Conservation (phyloP, 116 monocot species). For the Trichopus zeylanicus region DNA sequence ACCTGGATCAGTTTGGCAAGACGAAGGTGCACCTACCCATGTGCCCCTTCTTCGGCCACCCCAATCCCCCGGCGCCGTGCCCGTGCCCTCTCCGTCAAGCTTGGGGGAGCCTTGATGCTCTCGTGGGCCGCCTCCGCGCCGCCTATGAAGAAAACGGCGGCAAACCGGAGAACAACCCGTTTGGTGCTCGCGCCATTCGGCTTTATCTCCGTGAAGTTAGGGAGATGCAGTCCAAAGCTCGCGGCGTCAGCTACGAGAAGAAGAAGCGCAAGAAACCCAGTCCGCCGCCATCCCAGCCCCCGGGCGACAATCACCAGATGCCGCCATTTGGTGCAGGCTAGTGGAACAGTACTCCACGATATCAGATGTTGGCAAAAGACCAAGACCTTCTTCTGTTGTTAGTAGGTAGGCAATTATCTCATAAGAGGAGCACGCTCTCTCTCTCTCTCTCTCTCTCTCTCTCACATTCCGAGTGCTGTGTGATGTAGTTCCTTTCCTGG, state of each 20-base stretch:
- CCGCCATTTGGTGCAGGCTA: too few relatives aligned
- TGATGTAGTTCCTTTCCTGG: too few relatives aligned
- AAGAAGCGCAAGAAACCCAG: constrained; percentile 6
- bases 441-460: too few relatives aligned
- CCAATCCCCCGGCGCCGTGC: constrained; percentile 16
- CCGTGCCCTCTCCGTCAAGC: constrained; percentile 26
- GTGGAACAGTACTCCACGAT: too few relatives aligned
- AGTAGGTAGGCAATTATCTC: too few relatives aligned
- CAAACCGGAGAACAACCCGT: constrained; percentile 17
- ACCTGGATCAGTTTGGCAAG: constrained; percentile 37
- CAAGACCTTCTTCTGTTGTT: too few relatives aligned
- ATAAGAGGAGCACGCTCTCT: too few relatives aligned
- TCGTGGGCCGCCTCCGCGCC: constrained; percentile 16
- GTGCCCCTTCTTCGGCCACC: constrained; percentile 16
- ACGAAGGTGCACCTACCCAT: constrained; percentile 20
- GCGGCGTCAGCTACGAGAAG: constrained; percentile 16
- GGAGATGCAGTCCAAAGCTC: constrained; percentile 16
- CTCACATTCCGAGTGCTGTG: too few relatives aligned
- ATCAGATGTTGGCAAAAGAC: too few relatives aligned
- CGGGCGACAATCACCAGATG: too few relatives aligned
- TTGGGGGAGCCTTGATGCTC: constrained; percentile 24
- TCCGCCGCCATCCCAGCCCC: neutral
- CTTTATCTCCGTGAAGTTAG: constrained; percentile 12
- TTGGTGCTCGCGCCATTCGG: constrained; percentile 16
- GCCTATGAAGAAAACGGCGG: constrained; percentile 16